Evolutionary conservation across 495 filamentous ascomycete genomes (phyloP).

Genomic region (Trichoderma erinaceum): DNA sequence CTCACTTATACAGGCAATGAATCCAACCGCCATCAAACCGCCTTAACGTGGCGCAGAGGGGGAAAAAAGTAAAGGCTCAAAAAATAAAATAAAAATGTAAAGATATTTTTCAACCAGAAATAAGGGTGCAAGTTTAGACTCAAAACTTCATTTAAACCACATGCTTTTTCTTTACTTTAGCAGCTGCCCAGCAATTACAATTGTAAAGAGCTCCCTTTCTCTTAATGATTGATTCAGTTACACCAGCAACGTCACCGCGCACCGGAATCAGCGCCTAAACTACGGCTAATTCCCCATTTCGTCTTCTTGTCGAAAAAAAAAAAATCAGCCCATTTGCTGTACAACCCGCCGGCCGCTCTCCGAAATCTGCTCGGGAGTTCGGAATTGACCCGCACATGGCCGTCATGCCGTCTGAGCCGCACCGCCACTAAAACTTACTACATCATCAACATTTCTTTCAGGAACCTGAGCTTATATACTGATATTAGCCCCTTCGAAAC

Average conservation of each 20-base stretch:
- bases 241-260: background rate
- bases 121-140: too few relatives aligned
- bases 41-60: too few relatives aligned
- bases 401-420: background rate
- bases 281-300: background rate
- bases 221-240: background rate
- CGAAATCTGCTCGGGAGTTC: conserved; percentile 3
- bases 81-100: too few relatives aligned
- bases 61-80: too few relatives aligned
- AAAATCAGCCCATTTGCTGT: background rate
- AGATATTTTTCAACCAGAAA: too few relatives aligned
- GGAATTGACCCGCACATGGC: conserved; percentile 12
- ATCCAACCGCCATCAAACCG: too few relatives aligned
- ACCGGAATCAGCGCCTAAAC: background rate
- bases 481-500: background rate
- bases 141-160: too few relatives aligned
- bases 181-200: too few relatives aligned
- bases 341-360: background rate
- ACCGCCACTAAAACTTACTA: conserved; percentile 9
- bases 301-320: background rate
- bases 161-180: too few relatives aligned
- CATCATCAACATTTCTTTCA: background rate
- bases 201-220: background rate
- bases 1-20: too few relatives aligned
- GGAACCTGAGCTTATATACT: background rate